A percentile compares a stretch with the other conserved stretches of the same genome.
Conservation (phyloP, 441 rosid species). For the Pelargonium citronellum region DNA sequence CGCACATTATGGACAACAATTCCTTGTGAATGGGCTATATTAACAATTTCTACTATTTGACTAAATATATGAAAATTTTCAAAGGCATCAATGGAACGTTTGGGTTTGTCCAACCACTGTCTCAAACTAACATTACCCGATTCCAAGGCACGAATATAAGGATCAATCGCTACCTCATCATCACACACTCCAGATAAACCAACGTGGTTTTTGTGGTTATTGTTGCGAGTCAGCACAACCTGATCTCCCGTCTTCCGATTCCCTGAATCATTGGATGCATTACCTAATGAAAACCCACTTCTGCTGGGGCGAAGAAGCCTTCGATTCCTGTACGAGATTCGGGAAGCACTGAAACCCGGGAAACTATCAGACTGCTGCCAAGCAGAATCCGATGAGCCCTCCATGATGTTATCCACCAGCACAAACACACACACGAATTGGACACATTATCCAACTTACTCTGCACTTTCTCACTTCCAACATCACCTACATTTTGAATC, state of each 20-base stretch:
- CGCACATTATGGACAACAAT: conserved; percentile 21
- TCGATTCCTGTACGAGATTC: conserved; percentile 13
- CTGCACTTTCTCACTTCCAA: conserved; percentile 33
- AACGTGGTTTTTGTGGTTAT: conserved; percentile 2
- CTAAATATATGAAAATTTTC: conserved; percentile 23
- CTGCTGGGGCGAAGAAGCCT: background rate
- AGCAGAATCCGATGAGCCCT: conserved; percentile 66
- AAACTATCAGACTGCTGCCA: conserved; percentile 53
- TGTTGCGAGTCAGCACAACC: background rate
- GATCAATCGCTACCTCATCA: background rate
- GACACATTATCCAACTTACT: conserved; percentile 36
- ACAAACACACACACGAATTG: conserved; percentile 29
- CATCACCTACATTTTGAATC: conserved; percentile 38
- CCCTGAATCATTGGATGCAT: background rate
- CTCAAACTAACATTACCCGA: conserved; percentile 20
- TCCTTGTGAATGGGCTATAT: conserved; percentile 20
- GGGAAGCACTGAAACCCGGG: conserved; percentile 48
- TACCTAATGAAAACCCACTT: background rate
- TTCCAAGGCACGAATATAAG: conserved; percentile 9
- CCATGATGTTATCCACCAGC: conserved; percentile 68
- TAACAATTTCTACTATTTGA: conserved; percentile 23
- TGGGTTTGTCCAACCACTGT: conserved; percentile 24
- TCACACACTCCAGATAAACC: conserved; percentile 5
- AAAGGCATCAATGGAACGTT: conserved; percentile 17
- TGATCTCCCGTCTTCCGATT: conserved; percentile 3